phyloP scores from a whole-genome alignment of 2,329 filamentous ascomycete species.

The Fusarium circinatum region DNA sequence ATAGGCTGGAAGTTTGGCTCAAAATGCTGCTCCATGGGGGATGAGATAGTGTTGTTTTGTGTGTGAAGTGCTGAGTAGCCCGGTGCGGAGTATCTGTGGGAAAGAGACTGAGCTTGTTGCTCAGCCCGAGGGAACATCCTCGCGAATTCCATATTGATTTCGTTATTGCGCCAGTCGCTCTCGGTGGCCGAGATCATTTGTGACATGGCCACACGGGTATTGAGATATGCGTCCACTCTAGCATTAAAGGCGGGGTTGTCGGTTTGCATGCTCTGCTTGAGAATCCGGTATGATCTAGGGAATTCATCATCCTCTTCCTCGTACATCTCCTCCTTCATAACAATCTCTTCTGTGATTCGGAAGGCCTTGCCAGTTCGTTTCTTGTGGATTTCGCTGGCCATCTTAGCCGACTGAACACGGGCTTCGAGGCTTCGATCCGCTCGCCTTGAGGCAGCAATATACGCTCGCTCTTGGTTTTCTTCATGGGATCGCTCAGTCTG shows the following conservation, averaged over 20 bases:
- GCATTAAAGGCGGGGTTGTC: constrained; percentile 70
- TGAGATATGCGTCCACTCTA: constrained; percentile 62
- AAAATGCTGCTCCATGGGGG: constrained; percentile 29
- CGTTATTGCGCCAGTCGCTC: constrained; percentile 55
- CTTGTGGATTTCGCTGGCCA: constrained; percentile 93
- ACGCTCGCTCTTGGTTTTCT: constrained; percentile 87
- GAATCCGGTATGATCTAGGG: constrained; percentile 71
- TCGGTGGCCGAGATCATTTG: constrained; percentile 51
- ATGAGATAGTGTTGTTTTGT: constrained; percentile 19
- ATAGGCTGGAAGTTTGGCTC: constrained; percentile 39
- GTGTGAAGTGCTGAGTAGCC: constrained; percentile 23
- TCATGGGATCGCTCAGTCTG: constrained; percentile 81
- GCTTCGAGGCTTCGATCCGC: constrained; percentile 90
- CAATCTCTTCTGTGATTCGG: constrained; percentile 85
- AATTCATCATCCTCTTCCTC: constrained; percentile 91
- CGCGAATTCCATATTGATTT: constrained; percentile 59
- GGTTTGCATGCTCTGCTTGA: constrained; percentile 71
- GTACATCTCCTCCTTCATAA: constrained; percentile 94
- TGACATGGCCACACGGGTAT: constrained; percentile 56
- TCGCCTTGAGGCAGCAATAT: constrained; percentile 89
- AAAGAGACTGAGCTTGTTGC: constrained; percentile 41
- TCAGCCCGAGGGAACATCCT: constrained; percentile 56
- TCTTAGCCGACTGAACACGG: constrained; percentile 84
- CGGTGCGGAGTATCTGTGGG: constrained; percentile 37
- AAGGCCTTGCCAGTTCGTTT: constrained; percentile 84